Base-by-base conservation (phyloP, 2,329 filamentous ascomycete species). In the Phoma sp. region DNA sequence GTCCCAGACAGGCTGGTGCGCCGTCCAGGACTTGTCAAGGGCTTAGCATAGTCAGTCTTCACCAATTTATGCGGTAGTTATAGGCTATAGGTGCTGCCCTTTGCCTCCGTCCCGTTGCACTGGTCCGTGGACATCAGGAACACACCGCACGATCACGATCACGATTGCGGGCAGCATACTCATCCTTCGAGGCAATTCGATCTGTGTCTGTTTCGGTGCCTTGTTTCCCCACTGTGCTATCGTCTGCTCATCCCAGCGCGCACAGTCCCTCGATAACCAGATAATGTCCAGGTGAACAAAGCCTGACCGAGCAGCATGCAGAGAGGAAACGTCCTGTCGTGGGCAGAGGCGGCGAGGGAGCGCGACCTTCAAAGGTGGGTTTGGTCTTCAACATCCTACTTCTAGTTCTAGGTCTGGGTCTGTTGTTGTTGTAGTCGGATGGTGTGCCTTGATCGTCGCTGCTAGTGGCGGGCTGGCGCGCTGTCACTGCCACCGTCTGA, bases 301-400 rank as follows among this genome's bases (percentile, higher is more conserved):
- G 47, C 23, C 24, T 40, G 33, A 29, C 33, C 30, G 42, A 53
- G 10, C 48, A 60, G 25, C 45, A 67, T 67, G 65, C 51, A 29
- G 27, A 29, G 27, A 29, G 27, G 27, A 29, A 29, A 29, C 55
- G 38, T 51, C 47, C 40, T 56, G 25, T 44, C 57, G 6, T 66
- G 58, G 45, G 57, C 58, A 22, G 65, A 70, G 54, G 61, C 62
- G 30, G 62, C 60, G 11, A 59, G 68, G 10, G 65, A 71, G 58
- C 64, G 67, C 42, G 67, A 71, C 44, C 62, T 71, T 35, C 66
- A 69, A 44, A 61, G 67, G 68, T 71, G 39, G 25, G 53, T 54
- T 22, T 18, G 3, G 25, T 38, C 29, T 33, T 9, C 27, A 2
- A 29, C 3, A 6, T 29, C 27, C 27, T 7, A 9, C 6, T 29